Base-by-base conservation (phyloP, 805 yeast genomes). In the Huiozyma sinensis region DNA sequence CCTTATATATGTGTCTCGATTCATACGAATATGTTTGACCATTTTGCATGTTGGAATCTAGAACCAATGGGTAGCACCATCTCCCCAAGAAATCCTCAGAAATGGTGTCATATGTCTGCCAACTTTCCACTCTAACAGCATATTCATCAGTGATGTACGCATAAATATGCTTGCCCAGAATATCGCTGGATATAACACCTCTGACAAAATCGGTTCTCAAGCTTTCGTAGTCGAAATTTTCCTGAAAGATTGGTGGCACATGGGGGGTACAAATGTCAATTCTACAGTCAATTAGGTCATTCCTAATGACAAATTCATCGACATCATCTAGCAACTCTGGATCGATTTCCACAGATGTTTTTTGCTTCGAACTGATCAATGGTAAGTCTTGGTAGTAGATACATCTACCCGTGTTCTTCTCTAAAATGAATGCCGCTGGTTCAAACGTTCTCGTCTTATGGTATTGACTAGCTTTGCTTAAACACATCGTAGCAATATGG, bases 231-330 rank as follows among this genome's bases (percentile, higher is more conserved):
- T 92, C 98, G 56, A 92, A 92, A 63, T 92, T 90, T 57, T 92
- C 98, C 55, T 87, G 95, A 67, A 90, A 92, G 48, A 90, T 81
- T 11, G 94, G 92, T 1, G 97, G 97, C 8, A 92, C 96, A 51
- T 81, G 87, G 2, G 95, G 87, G 6, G 97, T 74, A 64, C 98
- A 92, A 48, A 92, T 87, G 65, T 92, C 98, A 44, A 92, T 88
- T 60, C 84, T 92, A 62, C 98, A 92, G 67, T 92, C 98, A 47
- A 92, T 89, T 50, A 92, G 74, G 63, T 92, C 97, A 62, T 92
- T 92, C 58, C 96, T 77, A 46, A 92, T 71, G 7, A 76, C 75
- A 52, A 92, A 79, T 48, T 85, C 94, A 38, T 77, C 81, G 32
- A 84, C 79, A 46, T 64, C 71, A 47, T 80, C 87, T 51, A 89